These are phyloP conservation scores for Penicillium corylophilum DNA, from an alignment of 2,329 filamentous ascomycete genomes.

Conservation along the genomic window DNA sequence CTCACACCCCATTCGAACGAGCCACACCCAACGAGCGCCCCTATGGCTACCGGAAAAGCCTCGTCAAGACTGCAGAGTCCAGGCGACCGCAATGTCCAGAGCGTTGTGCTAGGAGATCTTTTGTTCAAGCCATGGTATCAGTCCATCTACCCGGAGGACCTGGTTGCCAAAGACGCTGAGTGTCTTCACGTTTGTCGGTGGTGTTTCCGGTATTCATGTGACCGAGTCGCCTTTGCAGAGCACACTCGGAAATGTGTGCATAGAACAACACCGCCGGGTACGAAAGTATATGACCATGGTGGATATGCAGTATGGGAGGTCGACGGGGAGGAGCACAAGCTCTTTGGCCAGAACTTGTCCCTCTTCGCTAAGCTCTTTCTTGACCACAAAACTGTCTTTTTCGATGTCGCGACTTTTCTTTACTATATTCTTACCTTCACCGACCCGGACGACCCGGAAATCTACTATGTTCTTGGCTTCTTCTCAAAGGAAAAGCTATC, in stretches of 20 bases:
- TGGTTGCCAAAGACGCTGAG: slow-evolving; percentile 53
- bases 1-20: not conserved
- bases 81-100: slow-evolving; percentile 74
- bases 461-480: slow-evolving; percentile 77
- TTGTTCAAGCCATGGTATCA: slow-evolving; percentile 91
- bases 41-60: slow-evolving; percentile 32
- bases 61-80: slow-evolving; percentile 30
- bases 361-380: slow-evolving; percentile 97
- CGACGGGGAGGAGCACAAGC: slow-evolving; percentile 81
- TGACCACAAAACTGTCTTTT: slow-evolving; percentile 97
- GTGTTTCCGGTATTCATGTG: slow-evolving; percentile 85
- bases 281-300: slow-evolving; percentile 73
- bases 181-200: slow-evolving; percentile 82
- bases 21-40: not conserved
- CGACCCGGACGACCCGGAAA: slow-evolving; percentile 45
- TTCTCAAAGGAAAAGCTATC: slow-evolving; percentile 99
- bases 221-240: slow-evolving; percentile 36
- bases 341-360: slow-evolving; percentile 93
- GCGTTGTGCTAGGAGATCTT: slow-evolving; percentile 80
- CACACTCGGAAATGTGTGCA: slow-evolving; percentile 54
- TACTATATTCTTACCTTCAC: slow-evolving; percentile 89
- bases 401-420: slow-evolving; percentile 89
- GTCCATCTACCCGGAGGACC: slow-evolving; percentile 78
- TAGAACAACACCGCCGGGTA: slow-evolving; percentile 61
- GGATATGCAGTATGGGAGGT: slow-evolving; percentile 89